Base-by-base conservation (phyloP, 192 early-diverging fungal genomes). In the Podila verticillata region DNA sequence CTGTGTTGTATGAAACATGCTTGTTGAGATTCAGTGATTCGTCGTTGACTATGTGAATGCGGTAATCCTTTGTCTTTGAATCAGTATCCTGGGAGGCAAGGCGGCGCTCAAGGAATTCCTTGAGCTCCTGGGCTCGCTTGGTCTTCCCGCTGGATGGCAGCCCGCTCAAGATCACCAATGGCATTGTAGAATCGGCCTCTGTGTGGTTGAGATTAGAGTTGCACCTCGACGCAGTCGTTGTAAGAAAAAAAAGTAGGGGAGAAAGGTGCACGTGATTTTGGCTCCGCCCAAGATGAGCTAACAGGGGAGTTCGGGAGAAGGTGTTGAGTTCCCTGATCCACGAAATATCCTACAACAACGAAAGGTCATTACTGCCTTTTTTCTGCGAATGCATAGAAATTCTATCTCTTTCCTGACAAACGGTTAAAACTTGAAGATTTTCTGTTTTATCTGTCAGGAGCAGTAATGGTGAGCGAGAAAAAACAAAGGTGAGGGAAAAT, bases 101-200 rank as follows among this genome's bases (percentile, higher is more conserved):
- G 20, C 84, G 80, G 13, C 82, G 81, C 51, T 87, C 82, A 59
- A 91, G 86, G 58, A 84, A 86, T 10, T 64, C 56, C 65, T 91
- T 86, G 13, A 99, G 88, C 82, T 95, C 88, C 17, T 70, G 65
- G 0, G 96, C 92, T 44, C 97, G 86, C 31, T 84, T 92, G 8
- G 95, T 93, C 78, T 99, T 99, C 60, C 98, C 98, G 70, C 92
- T 93, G 47, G 90, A 91, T 64, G 98, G 98, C 61, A 93, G 86
- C 26, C 98, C 98, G 61, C 89, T 91, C 60, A 99, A 83, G 62
- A 94, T 90, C 31, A 99, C 87, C 6, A 99, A 89, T 31, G 98
- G 98, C 98, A 99, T 99, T 82, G 67, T 65, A n/a, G 44, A 62
- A 15, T 61, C 30, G 39, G 24, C 6, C 22, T 54, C 20, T 24